Evolutionary conservation across 192 early-diverging fungal species (phyloP), one percentile per base, ranked within the genome.

Genomic region (Backusella tarrabulga): DNA sequence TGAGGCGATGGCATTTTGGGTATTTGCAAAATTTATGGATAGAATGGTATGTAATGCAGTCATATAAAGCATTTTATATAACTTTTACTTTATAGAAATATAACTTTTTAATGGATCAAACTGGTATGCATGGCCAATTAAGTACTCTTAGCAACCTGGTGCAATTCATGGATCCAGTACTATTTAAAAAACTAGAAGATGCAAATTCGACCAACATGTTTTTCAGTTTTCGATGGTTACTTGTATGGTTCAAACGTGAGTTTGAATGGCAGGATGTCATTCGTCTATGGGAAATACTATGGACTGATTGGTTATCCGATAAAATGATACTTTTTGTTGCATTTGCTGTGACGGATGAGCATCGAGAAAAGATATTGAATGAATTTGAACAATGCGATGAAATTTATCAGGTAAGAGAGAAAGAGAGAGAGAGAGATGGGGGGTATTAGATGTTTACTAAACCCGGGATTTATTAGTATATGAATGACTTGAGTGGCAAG

Each of bases 211-310:
- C 91, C 73, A 97, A 99, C 80, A 87, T 99, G 78, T 99, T 99
- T 76, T 95, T 92, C 81, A 97, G 96, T 83, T 99, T 98, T 87
- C 93, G 98, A 34, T 99, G 97, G 97, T 84, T 99, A n/a, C 79
- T 99, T 67, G 90, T 99, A 40, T 94, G 94, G 86, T 99, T 97
- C 84, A 99, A 99, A 83, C 91, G 98, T 56, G 98, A 99, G 85
- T 97, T 98, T 77, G 85, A 92, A 76, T 97, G 95, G 88, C 87
- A 90, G 11, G 92, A 97, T 60, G 87, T 93, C 23, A 86, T 94
- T 81, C 72, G 83, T 42, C 79, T 99, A 38, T 98, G 98, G 98
- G 97, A 98, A 81, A 40, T 71, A 9, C 82, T 94, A 12, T 93
- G 91, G 87, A 87, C 91, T 1, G 88, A 94, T 74, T 88, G 90